phyloP scores from a whole-genome alignment of 2,329 filamentous ascomycete genomes.

The Cryphonectria carpinicola region DNA sequence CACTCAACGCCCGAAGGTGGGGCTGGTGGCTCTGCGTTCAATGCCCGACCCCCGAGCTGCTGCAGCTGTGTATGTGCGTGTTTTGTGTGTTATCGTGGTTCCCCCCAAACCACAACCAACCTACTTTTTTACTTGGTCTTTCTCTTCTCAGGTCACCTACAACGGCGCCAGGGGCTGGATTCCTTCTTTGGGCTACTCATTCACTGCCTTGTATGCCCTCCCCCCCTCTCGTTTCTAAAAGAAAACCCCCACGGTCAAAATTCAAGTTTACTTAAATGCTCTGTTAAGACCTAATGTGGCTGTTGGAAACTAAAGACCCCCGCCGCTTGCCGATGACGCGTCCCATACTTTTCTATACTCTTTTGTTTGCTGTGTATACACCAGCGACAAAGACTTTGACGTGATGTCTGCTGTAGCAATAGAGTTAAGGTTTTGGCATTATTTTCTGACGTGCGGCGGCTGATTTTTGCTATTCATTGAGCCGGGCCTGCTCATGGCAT shows the following conservation, averaged over 20 bases:
- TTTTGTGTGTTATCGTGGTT: too few species aligned
- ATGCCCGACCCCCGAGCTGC: constrained; percentile 15
- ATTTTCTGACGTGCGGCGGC: background rate
- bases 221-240: background rate
- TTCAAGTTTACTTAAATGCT: constrained; percentile 25
- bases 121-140: background rate
- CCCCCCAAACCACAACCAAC: background rate
- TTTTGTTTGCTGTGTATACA: background rate
- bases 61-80: too few species aligned
- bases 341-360: constrained; percentile 11
- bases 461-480: background rate
- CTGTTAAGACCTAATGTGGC: constrained; percentile 2
- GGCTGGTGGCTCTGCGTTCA: background rate
- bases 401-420: constrained; percentile 2
- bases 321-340: constrained; percentile 34
- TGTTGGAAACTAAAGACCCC: constrained; percentile 12
- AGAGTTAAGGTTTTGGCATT: constrained; percentile 1
- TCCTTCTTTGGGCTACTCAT: too few species aligned
- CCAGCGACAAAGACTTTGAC: background rate
- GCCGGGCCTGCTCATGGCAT: background rate
- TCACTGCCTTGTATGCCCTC: too few species aligned
- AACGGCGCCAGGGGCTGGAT: background rate
- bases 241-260: constrained; percentile 6
- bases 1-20: constrained; percentile 15
- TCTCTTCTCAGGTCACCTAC: background rate